Evolutionary conservation across 306 rosid genomes (phyloP), one percentile per base, ranked within the genome.

Genomic region (Malus sylvestris): DNA sequence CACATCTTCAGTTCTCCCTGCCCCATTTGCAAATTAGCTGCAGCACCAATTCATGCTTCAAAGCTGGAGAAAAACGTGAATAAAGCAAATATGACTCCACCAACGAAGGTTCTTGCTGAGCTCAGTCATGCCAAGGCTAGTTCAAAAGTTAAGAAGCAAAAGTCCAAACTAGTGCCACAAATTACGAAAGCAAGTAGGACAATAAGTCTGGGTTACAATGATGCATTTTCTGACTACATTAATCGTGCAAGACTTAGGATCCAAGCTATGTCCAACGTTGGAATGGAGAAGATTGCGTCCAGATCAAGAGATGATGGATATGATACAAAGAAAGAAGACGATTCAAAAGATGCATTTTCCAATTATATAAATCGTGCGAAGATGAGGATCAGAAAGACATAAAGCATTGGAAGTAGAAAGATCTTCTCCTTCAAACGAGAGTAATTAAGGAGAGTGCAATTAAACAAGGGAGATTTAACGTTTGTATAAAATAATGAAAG

Each of bases 191-290:
- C 20, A 58, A 69, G 49, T 10, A 49, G 67, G 32, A 77, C 58
- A 38, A 18, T 66, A 68, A 44, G 58, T 52, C 40, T 22, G 55
- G 53, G 14, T 30, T 32, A 46, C 55, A 76, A 77, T 67, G 79
- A 72, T 60, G 49, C 49, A 14, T 81, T 81, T 67, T 72, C 79
- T 11, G 61, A 81, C 22, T 81, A 81, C 51, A 81, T 72, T 68
- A 38, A 44, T 38, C 79, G 67, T 0, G 53, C 75, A 1, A 72
- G 68, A 67, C 16, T 32, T 20, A 72, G 65, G 78, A 71, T 81
- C 70, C 72, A 78, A 45, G 44, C 78, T 14, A 46, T 58, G 27
- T 25, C 85, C 42, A 52, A 59, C 10, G 52, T 57, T 71, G 66
- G 74, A 2, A 67, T 19, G 42, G 60, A 9, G 33, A 74, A 18